These are phyloP conservation scores for Talaromyces wortmannii DNA, from an alignment of 495 filamentous ascomycete species.

Conservation along the genomic window DNA sequence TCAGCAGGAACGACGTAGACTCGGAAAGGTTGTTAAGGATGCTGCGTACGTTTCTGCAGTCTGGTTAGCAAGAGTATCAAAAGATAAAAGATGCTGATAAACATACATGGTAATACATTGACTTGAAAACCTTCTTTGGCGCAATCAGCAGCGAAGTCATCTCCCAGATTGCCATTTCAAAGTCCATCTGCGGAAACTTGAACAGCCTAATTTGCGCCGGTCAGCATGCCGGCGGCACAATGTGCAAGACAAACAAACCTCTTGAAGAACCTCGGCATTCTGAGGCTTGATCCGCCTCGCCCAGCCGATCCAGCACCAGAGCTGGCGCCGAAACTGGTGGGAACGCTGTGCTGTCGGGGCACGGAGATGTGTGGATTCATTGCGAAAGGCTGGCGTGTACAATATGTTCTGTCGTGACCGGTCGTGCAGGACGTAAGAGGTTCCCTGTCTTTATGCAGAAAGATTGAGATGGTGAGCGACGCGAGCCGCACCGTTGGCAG, in stretches of 20 bases:
- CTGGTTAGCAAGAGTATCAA: background rate
- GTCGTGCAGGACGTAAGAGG: background rate
- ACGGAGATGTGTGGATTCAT: conserved; percentile 62
- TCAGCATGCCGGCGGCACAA: background rate
- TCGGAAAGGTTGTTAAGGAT: background rate
- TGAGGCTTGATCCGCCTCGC: conserved; percentile 38
- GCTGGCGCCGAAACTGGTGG: conserved; percentile 46
- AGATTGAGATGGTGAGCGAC: background rate
- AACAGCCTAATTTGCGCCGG: conserved; percentile 35
- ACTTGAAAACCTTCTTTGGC: conserved; percentile 71
- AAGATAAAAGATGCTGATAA: background rate
- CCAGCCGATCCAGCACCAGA: conserved; percentile 1
- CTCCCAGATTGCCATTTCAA: conserved; percentile 74
- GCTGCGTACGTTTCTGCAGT: conserved; percentile 1
- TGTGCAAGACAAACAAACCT: conserved; percentile 18
- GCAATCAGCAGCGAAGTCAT: conserved; percentile 68
- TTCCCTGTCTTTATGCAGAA: background rate
- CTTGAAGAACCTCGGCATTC: conserved; percentile 52
- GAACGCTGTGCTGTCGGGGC: conserved; percentile 50
- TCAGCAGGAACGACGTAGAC: conserved; percentile 5
- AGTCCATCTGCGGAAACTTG: conserved; percentile 66
- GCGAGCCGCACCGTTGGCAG: background rate
- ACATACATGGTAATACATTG: conserved; percentile 69
- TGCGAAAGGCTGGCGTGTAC: background rate
- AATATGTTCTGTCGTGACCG: background rate